Conservation (phyloP, 2,329 filamentous ascomycete species). For the Penicillium sp. region DNA sequence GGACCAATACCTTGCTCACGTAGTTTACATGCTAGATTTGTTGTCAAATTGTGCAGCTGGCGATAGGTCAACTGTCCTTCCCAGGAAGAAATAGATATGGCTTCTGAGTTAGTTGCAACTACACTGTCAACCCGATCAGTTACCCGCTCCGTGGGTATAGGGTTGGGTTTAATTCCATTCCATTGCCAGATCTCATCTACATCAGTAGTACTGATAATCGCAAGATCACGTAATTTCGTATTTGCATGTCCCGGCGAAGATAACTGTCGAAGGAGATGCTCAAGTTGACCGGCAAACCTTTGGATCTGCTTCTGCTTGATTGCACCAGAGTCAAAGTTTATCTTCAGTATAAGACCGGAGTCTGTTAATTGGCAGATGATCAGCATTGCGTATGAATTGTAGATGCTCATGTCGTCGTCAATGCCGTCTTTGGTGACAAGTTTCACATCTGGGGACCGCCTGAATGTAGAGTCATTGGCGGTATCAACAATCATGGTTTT, state of each 20-base stretch:
- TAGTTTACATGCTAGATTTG: slow-evolving; percentile 28
- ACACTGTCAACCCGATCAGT: slow-evolving; percentile 1
- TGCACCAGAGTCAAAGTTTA: slow-evolving; percentile 7
- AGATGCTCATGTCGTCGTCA: neutral
- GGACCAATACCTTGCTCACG: slow-evolving; percentile 24
- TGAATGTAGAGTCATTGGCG: neutral
- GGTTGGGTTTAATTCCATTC: neutral
- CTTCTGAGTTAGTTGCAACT: slow-evolving; percentile 17
- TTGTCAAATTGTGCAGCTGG: slow-evolving; percentile 30
- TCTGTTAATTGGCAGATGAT: slow-evolving; percentile 2
- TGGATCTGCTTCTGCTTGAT: slow-evolving; percentile 3
- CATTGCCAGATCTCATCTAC: slow-evolving; percentile 1
- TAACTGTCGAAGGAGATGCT: slow-evolving; percentile 7
- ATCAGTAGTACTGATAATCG: neutral
- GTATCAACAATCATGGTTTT: neutral
- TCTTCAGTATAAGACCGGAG: neutral
- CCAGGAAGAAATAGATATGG: slow-evolving; percentile 27
- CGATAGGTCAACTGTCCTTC: slow-evolving; percentile 29
- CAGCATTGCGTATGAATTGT: slow-evolving; percentile 7
- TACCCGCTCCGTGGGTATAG: neutral
- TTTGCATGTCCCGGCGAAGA: neutral
- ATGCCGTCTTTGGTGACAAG: neutral
- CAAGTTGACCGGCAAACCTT: slow-evolving; percentile 2
- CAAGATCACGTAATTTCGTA: neutral
- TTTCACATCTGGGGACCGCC: neutral